phyloP scores from a whole-genome alignment of 2,329 filamentous ascomycete genomes.

The Coleophoma crateriformis region DNA sequence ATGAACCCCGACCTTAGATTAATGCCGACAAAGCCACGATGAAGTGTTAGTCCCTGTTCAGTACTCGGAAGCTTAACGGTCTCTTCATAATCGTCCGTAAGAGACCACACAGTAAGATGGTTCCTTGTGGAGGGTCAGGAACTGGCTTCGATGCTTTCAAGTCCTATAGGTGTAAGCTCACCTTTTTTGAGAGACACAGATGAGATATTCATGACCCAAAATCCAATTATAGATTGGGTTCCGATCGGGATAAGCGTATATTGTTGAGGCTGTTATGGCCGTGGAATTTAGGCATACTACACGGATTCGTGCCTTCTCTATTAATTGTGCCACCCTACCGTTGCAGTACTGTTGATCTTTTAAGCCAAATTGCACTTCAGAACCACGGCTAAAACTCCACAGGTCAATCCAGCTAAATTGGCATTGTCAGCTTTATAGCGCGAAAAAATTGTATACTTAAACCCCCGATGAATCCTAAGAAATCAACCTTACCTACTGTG shows the following conservation, averaged over 20 bases:
- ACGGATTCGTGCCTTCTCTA: background rate
- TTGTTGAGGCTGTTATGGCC: background rate
- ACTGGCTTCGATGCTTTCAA: too few species aligned
- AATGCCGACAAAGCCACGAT: background rate
- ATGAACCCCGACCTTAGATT: background rate
- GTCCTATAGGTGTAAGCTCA: too few species aligned
- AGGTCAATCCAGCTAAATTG: too few species aligned
- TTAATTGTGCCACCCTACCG: conserved; percentile 10
- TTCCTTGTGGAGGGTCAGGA: background rate
- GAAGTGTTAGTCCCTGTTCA: background rate
- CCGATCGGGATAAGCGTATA: background rate
- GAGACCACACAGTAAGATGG: background rate
- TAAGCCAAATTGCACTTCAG: too few species aligned
- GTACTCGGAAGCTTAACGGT: background rate
- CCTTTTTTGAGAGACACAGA: background rate
- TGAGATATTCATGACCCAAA: background rate
- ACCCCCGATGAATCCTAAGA: conserved; percentile 1
- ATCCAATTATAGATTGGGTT: background rate
- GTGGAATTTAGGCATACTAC: background rate
- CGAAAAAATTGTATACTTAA: background rate
- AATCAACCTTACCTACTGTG: background rate
- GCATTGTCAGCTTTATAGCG: background rate
- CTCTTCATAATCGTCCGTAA: background rate
- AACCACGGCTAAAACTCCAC: too few species aligned
- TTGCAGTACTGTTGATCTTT: conserved; percentile 12